These are phyloP conservation scores for Aspergillus baeticus DNA, from an alignment of 495 filamentous ascomycete species.

Conservation along the genomic window DNA sequence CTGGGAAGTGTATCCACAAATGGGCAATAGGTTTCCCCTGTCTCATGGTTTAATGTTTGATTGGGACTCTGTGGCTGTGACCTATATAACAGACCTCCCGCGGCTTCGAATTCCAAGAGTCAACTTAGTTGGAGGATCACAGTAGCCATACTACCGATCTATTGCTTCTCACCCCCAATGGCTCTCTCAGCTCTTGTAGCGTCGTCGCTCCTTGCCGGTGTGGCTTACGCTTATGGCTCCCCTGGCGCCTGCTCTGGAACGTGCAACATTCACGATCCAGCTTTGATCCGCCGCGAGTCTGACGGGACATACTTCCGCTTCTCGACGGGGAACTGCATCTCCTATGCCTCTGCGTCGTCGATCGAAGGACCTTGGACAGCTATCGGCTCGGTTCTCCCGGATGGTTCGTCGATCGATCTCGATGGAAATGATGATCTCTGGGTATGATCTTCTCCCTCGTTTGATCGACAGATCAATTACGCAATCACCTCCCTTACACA, in stretches of 20 bases:
- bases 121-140: background rate
- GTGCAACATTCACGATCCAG: slow-evolving; percentile 65
- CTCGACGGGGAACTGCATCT: slow-evolving; percentile 64
- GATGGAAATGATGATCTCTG: slow-evolving; percentile 61
- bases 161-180: background rate
- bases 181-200: slow-evolving; percentile 6
- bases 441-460: slow-evolving; percentile 44
- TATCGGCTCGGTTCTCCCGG: slow-evolving; percentile 56
- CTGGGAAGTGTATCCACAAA: slow-evolving; percentile 3
- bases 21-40: slow-evolving; percentile 5
- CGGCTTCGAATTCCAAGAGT: background rate
- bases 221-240: slow-evolving; percentile 47
- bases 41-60: too few species aligned
- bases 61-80: too few species aligned
- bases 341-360: slow-evolving; percentile 58
- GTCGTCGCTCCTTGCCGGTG: slow-evolving; percentile 8
- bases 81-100: too few species aligned
- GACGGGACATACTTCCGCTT: slow-evolving; percentile 75
- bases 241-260: slow-evolving; percentile 58
- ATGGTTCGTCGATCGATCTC: slow-evolving; percentile 60
- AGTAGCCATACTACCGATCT: background rate
- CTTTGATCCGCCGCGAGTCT: slow-evolving; percentile 57
- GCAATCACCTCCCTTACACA: background rate
- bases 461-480: background rate
- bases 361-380: slow-evolving; percentile 67